A percentile compares a stretch with the other conserved stretches of the same genome.
Evolutionary conservation across 345 rosid genomes (phyloP).

Genomic region (Aethionema arabicum): DNA sequence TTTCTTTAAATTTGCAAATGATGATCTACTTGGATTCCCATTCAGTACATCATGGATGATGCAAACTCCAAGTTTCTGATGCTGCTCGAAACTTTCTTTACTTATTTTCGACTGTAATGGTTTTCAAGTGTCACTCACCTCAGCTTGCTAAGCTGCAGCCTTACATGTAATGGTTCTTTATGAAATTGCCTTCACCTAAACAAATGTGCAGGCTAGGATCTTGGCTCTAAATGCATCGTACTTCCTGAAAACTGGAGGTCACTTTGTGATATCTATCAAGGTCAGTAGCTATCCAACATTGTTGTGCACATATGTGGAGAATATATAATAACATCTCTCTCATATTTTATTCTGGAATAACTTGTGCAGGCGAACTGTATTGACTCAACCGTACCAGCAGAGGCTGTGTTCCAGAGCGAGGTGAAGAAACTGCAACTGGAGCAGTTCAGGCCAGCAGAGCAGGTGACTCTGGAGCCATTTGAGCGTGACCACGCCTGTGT

Average conservation of each 20-base stretch:
- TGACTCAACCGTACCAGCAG: slow-evolving; percentile 91
- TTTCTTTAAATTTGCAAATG: slow-evolving; percentile 38
- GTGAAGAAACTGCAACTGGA: slow-evolving; percentile 82
- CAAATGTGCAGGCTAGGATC: slow-evolving; percentile 75
- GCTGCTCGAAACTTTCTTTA: slow-evolving; percentile 16
- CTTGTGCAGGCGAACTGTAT: slow-evolving; percentile 84
- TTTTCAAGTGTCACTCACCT: slow-evolving; percentile 3
- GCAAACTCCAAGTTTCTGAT: slow-evolving; percentile 63
- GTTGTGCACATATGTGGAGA: too few species aligned
- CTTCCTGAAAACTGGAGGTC: slow-evolving; percentile 91
- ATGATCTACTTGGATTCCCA: slow-evolving; percentile 73
- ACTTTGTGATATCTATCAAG: slow-evolving; percentile 98
- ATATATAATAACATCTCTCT: too few species aligned
- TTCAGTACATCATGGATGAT: slow-evolving; percentile 62
- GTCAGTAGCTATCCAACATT: slow-evolving; percentile 40
- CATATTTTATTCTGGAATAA: neutral
- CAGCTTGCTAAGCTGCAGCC: neutral
- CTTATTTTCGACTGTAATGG: neutral
- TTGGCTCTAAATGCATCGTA: slow-evolving; percentile 80
- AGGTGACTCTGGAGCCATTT: slow-evolving; percentile 96
- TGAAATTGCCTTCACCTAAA: neutral
- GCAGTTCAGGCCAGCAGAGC: slow-evolving; percentile 86
- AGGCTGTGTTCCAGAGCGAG: slow-evolving; percentile 80
- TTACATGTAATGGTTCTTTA: neutral
- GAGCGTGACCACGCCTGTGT: slow-evolving; percentile 99